Evolutionary conservation across 352 stramenopile species (phyloP), one percentile per base, ranked within the genome.

Genomic region (Phytopythium cucurbitacearum): DNA sequence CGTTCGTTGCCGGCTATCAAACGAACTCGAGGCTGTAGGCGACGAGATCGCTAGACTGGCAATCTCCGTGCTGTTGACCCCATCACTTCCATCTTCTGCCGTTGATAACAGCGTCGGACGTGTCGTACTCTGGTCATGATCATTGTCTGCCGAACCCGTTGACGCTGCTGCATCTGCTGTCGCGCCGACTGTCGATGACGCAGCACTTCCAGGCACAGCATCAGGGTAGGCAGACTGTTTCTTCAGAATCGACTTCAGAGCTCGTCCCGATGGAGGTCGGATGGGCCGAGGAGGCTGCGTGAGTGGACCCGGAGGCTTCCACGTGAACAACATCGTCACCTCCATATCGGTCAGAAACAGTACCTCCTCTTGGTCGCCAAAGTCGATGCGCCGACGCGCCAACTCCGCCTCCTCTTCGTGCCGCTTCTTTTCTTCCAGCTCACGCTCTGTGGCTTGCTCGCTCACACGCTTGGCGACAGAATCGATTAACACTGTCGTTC

Each of bases 401-500:
- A 62, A 65, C n/a, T 62, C 52, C n/a, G 60, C 54, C n/a, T 60
- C 57, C 32, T 64, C 67, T 9, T 56, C 38, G 44, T 54, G 33
- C 13, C 46, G 51, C 37, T 47, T 60, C 35, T 67, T 59, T 7
- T 59, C 57, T 49, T 67, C 59, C 21, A 67, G 60, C 15, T 47
- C 49, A 28, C 35, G 36, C 36, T 55, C 40, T 7, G 39, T 16
- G 12, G 60, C 51, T 11, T 69, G 64, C 10, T 67, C 64, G 7
- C 48, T 77, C 12, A 80, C 42, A 5, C 73, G 67, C 48, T 61
- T 69, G 28, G 34, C 66, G 9, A 83, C 68, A 36, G 70, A 61
- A 56, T 83, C 69, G 4, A 80, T 44, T 3, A 83, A 60, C 6
- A 80, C 64, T 5, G 73, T 84, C 8, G 73, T 80, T 15, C 73